Evolutionary conservation across 371 early-diverging fungal species (phyloP), one percentile per base, ranked within the genome.

Genomic region (Actinomortierella wolfii): DNA sequence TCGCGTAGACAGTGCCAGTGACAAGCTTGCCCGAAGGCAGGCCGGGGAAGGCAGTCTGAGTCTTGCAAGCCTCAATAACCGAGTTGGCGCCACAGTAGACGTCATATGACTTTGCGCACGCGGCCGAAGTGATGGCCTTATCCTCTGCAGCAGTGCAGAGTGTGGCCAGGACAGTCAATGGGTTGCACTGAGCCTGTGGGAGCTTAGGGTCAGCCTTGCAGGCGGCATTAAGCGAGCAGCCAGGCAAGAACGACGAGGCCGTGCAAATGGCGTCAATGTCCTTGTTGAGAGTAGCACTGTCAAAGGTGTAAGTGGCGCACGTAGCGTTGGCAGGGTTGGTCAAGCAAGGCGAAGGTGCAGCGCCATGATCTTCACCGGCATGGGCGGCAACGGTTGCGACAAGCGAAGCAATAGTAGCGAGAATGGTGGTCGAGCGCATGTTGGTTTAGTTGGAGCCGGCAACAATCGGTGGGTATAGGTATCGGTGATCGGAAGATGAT

Each of bases 191-290:
- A 25, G 73, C 54, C 15, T 61, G 55, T 23, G 55, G 58, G 44
- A 73, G 29, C 3, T 49, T 20, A 20, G 62, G 49, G 39, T 73
- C 73, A 13, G 73, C 66, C 9, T 50, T 21, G 50, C 73, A 73
- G 57, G 67, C 66, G n/a, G 56, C 29, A 54, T 59, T 62, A 57
- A 73, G 73, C 17, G 73, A 73, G 73, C 73, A 73, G 55, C 73
- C 73, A 15, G 73, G 73, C 44, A 73, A 41, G 73, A 56, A 73
- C n/a, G 59, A 66, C 9, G 55, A 57, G 43, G 56, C 46, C 44
- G 51, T 62, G 60, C 73, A 73, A 51, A 73, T 73, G 13, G 65
- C 67, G 21, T 18, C 23, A 46, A 73, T 62, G 41, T 62, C 59
- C n/a, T 34, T 34, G 51, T 58, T 56, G 59, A 73, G 14, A 42